Evolutionary conservation across 2,329 filamentous ascomycete genomes (phyloP).

Genomic region (Colletotrichum tanaceti): DNA sequence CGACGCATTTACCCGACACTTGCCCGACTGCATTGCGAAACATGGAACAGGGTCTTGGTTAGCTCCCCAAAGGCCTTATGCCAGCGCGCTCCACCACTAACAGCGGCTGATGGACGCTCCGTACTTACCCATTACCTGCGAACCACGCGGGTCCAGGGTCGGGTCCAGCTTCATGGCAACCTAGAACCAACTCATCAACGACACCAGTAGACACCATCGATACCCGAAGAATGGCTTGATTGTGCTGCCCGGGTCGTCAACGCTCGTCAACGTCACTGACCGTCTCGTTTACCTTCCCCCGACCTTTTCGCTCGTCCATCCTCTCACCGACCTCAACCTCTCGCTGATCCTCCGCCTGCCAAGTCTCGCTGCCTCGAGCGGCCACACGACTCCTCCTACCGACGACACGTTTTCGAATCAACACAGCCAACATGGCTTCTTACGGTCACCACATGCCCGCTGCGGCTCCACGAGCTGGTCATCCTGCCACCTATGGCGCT

Average conservation of each 20-base stretch:
- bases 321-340: slow-evolving; percentile 28
- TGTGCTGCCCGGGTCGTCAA: slow-evolving; percentile 33
- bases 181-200: slow-evolving; percentile 33
- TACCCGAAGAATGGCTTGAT: slow-evolving; percentile 35
- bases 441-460: slow-evolving; percentile 40
- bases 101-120: slow-evolving; percentile 34
- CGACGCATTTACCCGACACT: slow-evolving; percentile 38
- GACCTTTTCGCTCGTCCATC: slow-evolving; percentile 16
- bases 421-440: slow-evolving; percentile 31
- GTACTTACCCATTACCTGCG: slow-evolving; percentile 25
- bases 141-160: slow-evolving; percentile 28
- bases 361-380: slow-evolving; percentile 19
- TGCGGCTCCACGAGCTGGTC: slow-evolving; percentile 42
- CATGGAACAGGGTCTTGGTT: slow-evolving; percentile 38
- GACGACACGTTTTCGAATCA: slow-evolving; percentile 13
- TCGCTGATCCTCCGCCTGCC: slow-evolving; percentile 23
- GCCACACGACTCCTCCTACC: slow-evolving; percentile 12
- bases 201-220: slow-evolving; percentile 32
- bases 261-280: slow-evolving; percentile 33
- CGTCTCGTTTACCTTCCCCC: slow-evolving; percentile 6
- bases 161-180: slow-evolving; percentile 37
- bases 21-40: slow-evolving; percentile 40
- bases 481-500: slow-evolving; percentile 58
- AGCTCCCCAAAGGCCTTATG: slow-evolving; percentile 34
- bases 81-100: slow-evolving; percentile 40